These are phyloP conservation scores for Psilocybe sp. DNA, from an alignment of 768 basidiomycete genomes.

Conservation along the genomic window DNA sequence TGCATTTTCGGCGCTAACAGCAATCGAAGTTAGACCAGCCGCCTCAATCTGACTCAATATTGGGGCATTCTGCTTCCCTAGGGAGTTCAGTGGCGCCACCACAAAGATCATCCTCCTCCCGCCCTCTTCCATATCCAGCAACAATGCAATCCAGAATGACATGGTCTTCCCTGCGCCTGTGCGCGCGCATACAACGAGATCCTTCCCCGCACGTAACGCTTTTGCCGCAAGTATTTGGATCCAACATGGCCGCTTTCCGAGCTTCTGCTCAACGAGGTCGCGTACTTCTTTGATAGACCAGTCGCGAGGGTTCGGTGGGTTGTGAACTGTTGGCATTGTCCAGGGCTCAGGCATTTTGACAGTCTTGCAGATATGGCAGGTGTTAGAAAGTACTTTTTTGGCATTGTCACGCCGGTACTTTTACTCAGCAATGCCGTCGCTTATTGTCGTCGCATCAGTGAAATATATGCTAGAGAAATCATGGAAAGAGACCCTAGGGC, in stretches of 20 bases:
- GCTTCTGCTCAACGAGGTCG: constrained; percentile 4
- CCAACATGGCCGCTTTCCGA: constrained; percentile 10
- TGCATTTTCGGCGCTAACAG: no score
- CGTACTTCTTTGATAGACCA: background rate
- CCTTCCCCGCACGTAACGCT: constrained; percentile 2
- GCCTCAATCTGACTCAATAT: no score
- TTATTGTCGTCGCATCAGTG: no score
- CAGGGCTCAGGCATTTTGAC: background rate
- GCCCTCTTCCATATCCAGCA: background rate
- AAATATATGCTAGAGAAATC: no score
- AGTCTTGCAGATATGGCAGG: background rate
- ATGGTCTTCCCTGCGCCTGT: constrained; percentile 2
- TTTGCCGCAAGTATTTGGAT: background rate
- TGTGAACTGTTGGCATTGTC: background rate
- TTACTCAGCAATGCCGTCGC: no score
- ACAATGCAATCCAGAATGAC: background rate
- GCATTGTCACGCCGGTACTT: no score
- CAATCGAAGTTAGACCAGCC: no score
- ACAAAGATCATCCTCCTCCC: background rate
- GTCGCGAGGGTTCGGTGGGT: background rate
- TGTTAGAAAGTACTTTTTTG: background rate
- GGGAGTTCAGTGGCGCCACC: background rate
- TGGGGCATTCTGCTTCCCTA: background rate
- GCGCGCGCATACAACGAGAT: constrained; percentile 2
- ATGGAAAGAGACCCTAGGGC: background rate